Evolutionary conservation across 2,329 filamentous ascomycete species (phyloP), one percentile per base, ranked within the genome.

Genomic region (Fusarium duplospermum): DNA sequence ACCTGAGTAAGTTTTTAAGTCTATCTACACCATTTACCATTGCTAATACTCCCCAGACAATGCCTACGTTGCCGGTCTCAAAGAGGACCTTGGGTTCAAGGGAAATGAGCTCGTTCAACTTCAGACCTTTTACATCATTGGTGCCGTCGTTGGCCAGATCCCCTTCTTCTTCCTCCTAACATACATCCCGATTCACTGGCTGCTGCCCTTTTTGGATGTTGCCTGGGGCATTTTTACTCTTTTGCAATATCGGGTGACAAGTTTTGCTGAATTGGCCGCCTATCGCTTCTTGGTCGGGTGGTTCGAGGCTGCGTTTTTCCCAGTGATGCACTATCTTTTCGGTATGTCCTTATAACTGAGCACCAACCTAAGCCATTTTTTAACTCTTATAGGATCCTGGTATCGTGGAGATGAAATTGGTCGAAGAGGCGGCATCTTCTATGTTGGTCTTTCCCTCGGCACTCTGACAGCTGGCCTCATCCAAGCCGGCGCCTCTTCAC

Each of bases 151-250:
- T 0, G 87, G 87, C 6, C 86, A 88, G 74, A 78, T 89, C 8
- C 87, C 87, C 0, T 88, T 88, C 73, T 82, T 86, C 70, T 88
- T 87, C 67, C 78, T 89, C 2, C 87, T 89, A 67, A 86, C 84
- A 18, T 77, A 80, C 18, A 64, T 82, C 7, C 82, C 87, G 1
- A 86, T 90, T 79, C 83, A 85, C 64, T 89, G 84, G 79, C 73
- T 88, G 0, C 84, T 89, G 7, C 88, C 89, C 0, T 81, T 83
- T 10, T 81, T 89, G 69, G 87, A 90, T 66, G 71, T 90, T 2
- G 77, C 82, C 2, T 91, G 89, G 89, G 88, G 88, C 0, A 78
- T 90, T 18, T 88, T 90, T 68, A 91, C 89, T 0, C 82, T 91
- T 10, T 80, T 90, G 4, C 88, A 90, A 66, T 89, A 86, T 63